Percentiles rank a stretch among this genome's conserved stretches.
These are phyloP conservation scores for Camptophora hylomeconis DNA, from an alignment of 2,329 filamentous ascomycete genomes.

Conservation along the genomic window DNA sequence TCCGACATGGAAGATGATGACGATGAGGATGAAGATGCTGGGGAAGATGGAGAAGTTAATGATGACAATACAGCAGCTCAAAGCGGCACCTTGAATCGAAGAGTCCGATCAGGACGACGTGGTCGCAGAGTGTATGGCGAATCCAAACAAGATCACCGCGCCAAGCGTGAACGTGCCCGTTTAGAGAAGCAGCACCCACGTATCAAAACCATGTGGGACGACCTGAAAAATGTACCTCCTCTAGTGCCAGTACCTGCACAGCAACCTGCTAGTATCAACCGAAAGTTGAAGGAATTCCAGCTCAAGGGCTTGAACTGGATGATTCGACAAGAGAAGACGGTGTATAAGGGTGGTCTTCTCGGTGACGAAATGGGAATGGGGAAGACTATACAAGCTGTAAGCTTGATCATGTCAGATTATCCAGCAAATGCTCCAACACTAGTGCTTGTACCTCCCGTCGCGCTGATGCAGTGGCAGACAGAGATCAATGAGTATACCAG, in stretches of 20 bases:
- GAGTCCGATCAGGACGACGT: too few relatives aligned
- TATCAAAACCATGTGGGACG: constrained; percentile 72
- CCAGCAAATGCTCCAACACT: constrained; percentile 71
- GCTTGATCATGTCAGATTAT: constrained; percentile 94
- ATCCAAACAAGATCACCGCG: constrained; percentile 9
- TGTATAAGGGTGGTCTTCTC: constrained; percentile 79
- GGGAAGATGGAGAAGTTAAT: too few relatives aligned
- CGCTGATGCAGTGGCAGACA: constrained; percentile 86
- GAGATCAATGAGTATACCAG: constrained; percentile 73
- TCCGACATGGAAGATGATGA: too few relatives aligned
- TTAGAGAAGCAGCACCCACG: constrained; percentile 67
- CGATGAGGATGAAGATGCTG: too few relatives aligned
- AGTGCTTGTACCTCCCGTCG: constrained; percentile 83
- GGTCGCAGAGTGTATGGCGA: not conserved
- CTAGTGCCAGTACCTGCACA: constrained; percentile 51
- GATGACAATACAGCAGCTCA: too few relatives aligned
- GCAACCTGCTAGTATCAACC: constrained; percentile 66
- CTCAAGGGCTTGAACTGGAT: constrained; percentile 92
- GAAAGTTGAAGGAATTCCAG: constrained; percentile 83
- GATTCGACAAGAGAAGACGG: constrained; percentile 70
- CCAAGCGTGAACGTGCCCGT: constrained; percentile 46
- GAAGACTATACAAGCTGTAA: constrained; percentile 96
- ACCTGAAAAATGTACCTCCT: constrained; percentile 54
- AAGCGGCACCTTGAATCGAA: too few relatives aligned
- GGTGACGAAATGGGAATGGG: constrained; percentile 99